Conservation (phyloP, 1,284 basidiomycete species). For the Polyporus tsugae region DNA sequence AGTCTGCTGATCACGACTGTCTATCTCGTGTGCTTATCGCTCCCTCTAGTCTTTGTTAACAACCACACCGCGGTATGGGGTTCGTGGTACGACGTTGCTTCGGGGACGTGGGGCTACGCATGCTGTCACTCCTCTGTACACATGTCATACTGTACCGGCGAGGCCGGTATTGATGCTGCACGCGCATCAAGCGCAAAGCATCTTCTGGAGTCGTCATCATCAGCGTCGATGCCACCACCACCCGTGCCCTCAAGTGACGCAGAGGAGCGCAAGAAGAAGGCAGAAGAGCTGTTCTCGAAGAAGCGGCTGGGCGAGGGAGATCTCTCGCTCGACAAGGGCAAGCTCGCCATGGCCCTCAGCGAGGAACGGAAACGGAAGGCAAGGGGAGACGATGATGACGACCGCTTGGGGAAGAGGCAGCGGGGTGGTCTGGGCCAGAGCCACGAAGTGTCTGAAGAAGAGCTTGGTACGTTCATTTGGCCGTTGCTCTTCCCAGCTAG, state of each 20-base stretch:
- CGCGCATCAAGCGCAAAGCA: conserved; percentile 74
- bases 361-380: conserved; percentile 86
- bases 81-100: conserved; percentile 86
- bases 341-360: conserved; percentile 71
- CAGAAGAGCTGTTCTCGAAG: conserved; percentile 71
- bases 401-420: conserved; percentile 64
- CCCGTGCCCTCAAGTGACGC: conserved; percentile 36
- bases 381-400: conserved; percentile 62
- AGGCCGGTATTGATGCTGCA: conserved; percentile 86
- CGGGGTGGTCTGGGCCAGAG: conserved; percentile 49
- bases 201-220: conserved; percentile 55
- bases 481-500: conserved; percentile 13
- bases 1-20: conserved; percentile 39
- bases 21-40: conserved; percentile 14
- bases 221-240: conserved; percentile 35
- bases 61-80: conserved; percentile 98
- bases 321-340: conserved; percentile 72
- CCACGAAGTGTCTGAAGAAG: conserved; percentile 89
- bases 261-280: conserved; percentile 51
- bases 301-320: conserved; percentile 81
- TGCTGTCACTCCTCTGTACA: conserved; percentile 93
- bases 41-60: conserved; percentile 78
- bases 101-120: conserved; percentile 89
- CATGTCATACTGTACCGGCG: conserved; percentile 93
- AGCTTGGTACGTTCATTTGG: conserved; percentile 73